phyloP scores from a whole-genome alignment of 2,329 filamentous ascomycete genomes.

The Botrytis aclada region DNA sequence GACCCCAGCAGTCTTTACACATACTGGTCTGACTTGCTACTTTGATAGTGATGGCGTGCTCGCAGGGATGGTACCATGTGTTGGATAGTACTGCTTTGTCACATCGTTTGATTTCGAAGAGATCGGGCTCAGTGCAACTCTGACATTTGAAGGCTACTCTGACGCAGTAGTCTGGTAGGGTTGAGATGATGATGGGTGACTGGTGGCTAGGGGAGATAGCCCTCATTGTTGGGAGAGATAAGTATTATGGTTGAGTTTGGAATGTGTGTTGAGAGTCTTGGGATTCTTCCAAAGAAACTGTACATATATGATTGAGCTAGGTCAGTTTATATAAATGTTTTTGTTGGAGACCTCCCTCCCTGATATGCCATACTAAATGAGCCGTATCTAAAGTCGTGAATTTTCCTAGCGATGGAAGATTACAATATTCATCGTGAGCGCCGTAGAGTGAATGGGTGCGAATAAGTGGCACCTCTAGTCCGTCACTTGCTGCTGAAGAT shows the following conservation, averaged over 20 bases:
- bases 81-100: not conserved
- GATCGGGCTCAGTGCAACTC: accelerated
- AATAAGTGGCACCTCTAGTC: accelerated
- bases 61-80: not conserved
- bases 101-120: not conserved
- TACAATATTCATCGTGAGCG: not conserved
- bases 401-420: too few relatives aligned
- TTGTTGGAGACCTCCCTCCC: not conserved
- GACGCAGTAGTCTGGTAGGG: not conserved
- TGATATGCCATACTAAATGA: not conserved
- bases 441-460: not conserved
- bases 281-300: not conserved
- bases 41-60: not conserved
- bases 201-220: not conserved
- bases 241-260: too few relatives aligned
- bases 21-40: not conserved
- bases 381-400: not conserved
- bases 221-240: not conserved
- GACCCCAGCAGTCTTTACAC: not conserved
- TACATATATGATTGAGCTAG: not conserved
- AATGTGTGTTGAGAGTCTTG: not conserved
- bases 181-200: not conserved
- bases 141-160: not conserved
- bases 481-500: not conserved
- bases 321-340: not conserved